Evolutionary conservation across 2,329 filamentous ascomycete species (phyloP).

Genomic region (Emericellopsis cladophorae): DNA sequence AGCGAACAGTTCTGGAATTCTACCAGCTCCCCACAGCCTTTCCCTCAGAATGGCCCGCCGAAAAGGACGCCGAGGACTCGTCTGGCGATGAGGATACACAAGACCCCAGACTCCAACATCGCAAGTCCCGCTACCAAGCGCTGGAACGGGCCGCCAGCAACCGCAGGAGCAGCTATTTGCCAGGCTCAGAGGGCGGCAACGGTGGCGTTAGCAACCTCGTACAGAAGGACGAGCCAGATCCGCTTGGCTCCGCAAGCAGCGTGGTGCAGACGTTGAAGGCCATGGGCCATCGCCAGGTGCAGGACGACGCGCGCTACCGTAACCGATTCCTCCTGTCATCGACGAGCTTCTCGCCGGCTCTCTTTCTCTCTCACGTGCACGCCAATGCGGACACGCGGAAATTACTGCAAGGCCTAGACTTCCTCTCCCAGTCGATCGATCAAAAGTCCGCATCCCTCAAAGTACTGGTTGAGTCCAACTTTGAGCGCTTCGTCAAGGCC

Average conservation of each 20-base stretch:
- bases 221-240: slow-evolving; percentile 85
- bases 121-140: slow-evolving; percentile 73
- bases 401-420: slow-evolving; percentile 70
- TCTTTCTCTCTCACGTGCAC: slow-evolving; percentile 90
- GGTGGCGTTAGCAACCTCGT: slow-evolving; percentile 65
- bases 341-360: slow-evolving; percentile 82
- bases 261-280: slow-evolving; percentile 71
- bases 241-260: slow-evolving; percentile 76
- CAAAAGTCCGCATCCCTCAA: slow-evolving; percentile 96
- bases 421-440: slow-evolving; percentile 83
- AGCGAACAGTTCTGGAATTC: slow-evolving; percentile 68
- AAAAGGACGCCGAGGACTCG: slow-evolving; percentile 49
- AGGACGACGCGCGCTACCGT: slow-evolving; percentile 73
- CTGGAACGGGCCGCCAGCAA: slow-evolving; percentile 65
- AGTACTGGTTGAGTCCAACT: slow-evolving; percentile 92
- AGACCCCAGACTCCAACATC: slow-evolving; percentile 36
- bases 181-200: slow-evolving; percentile 52
- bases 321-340: slow-evolving; percentile 94
- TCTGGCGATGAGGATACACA: slow-evolving; percentile 43
- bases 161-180: slow-evolving; percentile 50
- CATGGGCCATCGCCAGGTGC: slow-evolving; percentile 58
- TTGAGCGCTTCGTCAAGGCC: slow-evolving; percentile 92
- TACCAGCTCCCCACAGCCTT: slow-evolving; percentile 73
- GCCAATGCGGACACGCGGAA: slow-evolving; percentile 71
- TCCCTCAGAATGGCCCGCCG: slow-evolving; percentile 75